Base-by-base conservation (phyloP, 2,329 filamentous ascomycete genomes). In the Fusarium luffae region DNA sequence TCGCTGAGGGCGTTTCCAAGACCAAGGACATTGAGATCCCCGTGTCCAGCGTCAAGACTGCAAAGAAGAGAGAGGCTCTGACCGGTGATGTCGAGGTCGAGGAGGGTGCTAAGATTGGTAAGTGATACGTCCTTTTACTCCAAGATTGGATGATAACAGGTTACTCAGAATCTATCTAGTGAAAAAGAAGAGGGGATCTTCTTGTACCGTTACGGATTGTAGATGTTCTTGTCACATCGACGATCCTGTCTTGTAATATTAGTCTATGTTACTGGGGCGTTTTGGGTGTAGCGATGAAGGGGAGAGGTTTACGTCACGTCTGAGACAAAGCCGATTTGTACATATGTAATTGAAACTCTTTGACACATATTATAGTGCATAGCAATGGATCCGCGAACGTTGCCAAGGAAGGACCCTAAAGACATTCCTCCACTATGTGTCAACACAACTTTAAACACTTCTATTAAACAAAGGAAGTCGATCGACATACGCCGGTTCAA, bases 121-220 rank as follows among this genome's bases (percentile, higher is more conserved):
- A 32, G 59, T 54, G 4, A 25, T 10, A 11, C 2, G 3, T 2
- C 7, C 4, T 4, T 3, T 18, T 6, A 19, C 9, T 10, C 11
- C 23, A 14, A 46, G 48, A 27, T 4, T 46, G 1, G 23, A 14
- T 13, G 52, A 61, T 62, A 62, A 62, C 30, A 46, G 28, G 12
- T 30, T 61, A 54, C 25, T 62, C 11, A 62, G 59, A 54, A 54
- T 61, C 40, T n/a, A 54, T 62, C 18, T 62, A 62, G 59, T 61
- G 8, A 62, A 62, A 54, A 61, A 41, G 40, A 32, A 62, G 19
- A 37, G 59, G 7, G 59, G 59, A 0, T 54, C 44, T 32, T 51
- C 57, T 16, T 62, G 59, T 46, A 52, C 59, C 5, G 59, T 61
- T 0, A 11, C 12, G 18, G 46, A 40, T 50, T 62, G 59, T n/a